These are phyloP conservation scores for Neurospora sp. DNA, from an alignment of 495 filamentous ascomycete species.

Conservation along the genomic window DNA sequence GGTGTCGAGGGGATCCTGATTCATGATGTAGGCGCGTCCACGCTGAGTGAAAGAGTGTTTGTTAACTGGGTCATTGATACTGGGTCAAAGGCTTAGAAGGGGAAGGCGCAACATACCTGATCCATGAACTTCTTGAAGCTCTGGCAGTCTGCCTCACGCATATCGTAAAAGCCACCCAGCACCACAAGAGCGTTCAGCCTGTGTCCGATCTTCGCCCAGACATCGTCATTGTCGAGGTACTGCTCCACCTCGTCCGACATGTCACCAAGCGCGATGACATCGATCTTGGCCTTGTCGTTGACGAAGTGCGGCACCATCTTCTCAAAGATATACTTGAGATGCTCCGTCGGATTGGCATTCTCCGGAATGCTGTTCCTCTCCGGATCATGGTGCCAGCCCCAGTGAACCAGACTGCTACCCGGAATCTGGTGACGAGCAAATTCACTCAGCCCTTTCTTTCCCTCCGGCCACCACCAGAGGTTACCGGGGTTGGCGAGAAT, in stretches of 20 bases:
- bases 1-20: constrained; percentile 35
- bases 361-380: constrained; percentile 47
- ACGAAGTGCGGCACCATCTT: constrained; percentile 42
- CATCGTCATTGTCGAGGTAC: constrained; percentile 42
- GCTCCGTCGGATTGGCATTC: constrained; percentile 41
- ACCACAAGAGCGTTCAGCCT: constrained; percentile 30
- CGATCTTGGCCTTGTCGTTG: constrained; percentile 38
- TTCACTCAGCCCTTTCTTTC: constrained; percentile 43
- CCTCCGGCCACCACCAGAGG: constrained; percentile 54
- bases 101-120: constrained; percentile 27
- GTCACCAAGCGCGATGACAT: constrained; percentile 56
- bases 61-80: not conserved
- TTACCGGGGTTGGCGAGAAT: constrained; percentile 67
- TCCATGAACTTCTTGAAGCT: constrained; percentile 36
- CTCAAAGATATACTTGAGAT: constrained; percentile 56
- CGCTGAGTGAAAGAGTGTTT: constrained; percentile 26
- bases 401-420: constrained; percentile 44
- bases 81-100: not conserved
- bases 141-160: constrained; percentile 21
- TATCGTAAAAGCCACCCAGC: constrained; percentile 28
- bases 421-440: constrained; percentile 43
- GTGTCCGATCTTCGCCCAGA: constrained; percentile 38
- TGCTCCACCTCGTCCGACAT: constrained; percentile 40
- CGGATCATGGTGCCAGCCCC: constrained; percentile 24
- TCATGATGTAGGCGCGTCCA: constrained; percentile 50